A percentile compares a stretch with the other conserved stretches of the same genome.
Evolutionary conservation across 1,284 basidiomycete species (phyloP).

Genomic region (Heterobasidion irregulare): DNA sequence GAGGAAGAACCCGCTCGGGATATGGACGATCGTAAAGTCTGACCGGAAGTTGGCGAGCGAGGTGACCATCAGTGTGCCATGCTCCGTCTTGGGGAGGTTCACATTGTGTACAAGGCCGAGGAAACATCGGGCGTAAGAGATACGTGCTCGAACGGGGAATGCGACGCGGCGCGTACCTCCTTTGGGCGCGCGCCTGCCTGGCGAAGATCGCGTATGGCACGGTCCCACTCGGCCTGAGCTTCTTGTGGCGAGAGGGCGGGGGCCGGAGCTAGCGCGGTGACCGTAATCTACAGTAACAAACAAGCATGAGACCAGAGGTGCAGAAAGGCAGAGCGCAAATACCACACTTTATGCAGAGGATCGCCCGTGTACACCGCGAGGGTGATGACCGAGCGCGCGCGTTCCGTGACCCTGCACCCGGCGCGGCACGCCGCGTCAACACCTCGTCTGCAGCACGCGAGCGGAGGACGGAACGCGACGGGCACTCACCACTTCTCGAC

Average conservation of each 20-base stretch:
- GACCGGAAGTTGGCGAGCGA: conserved; percentile 78
- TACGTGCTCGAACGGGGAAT: too few species aligned
- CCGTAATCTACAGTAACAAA: conserved; percentile 37
- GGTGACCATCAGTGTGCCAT: conserved; percentile 70
- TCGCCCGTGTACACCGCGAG: conserved; percentile 71
- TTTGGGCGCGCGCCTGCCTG: conserved; percentile 62
- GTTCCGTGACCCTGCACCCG: conserved; percentile 52
- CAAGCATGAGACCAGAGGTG: not conserved
- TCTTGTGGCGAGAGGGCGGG: conserved; percentile 31
- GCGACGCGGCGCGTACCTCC: conserved; percentile 30
- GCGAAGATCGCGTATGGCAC: conserved; percentile 48
- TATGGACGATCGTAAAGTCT: conserved; percentile 72
- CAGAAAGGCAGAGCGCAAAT: not conserved
- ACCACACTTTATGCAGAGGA: conserved; percentile 47
- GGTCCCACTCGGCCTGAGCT: conserved; percentile 49
- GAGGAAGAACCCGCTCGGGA: conserved; percentile 62
- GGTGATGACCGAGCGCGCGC: conserved; percentile 47
- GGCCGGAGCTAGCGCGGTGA: conserved; percentile 45
- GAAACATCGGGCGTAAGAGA: not conserved
- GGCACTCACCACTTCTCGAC: conserved; percentile 68
- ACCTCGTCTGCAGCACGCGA: too few species aligned
- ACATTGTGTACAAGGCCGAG: too few species aligned
- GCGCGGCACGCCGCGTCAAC: not conserved
- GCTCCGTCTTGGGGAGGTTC: conserved; percentile 52
- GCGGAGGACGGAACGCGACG: not conserved